These are phyloP conservation scores for Phytophthora kernoviae DNA, from an alignment of 352 stramenopile species.

Conservation along the genomic window DNA sequence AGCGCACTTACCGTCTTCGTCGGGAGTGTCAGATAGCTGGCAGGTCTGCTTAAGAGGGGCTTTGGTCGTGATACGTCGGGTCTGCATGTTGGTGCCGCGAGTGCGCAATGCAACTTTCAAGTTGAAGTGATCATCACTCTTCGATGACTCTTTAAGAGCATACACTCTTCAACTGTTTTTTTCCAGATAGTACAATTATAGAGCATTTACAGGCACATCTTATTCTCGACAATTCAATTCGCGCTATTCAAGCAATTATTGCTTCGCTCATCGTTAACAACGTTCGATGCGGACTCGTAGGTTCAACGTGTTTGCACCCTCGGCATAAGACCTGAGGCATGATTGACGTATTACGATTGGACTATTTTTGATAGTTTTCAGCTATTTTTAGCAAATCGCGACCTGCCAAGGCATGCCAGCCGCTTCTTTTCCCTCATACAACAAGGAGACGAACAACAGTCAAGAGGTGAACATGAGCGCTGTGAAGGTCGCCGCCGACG, in stretches of 20 bases:
- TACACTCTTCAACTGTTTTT: no score
- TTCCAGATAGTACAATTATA: no score
- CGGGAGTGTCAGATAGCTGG: conserved; percentile 35
- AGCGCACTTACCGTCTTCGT: conserved; percentile 25
- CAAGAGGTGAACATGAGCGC: conserved; percentile 18
- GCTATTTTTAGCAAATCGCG: conserved; percentile 49
- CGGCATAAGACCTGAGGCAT: no score
- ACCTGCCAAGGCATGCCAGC: conserved; percentile 21
- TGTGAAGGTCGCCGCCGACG: conserved; percentile 62
- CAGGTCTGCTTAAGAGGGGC: conserved; percentile 32
- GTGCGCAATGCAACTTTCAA: conserved; percentile 11
- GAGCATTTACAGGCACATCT: no score
- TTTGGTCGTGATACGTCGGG: conserved; percentile 11
- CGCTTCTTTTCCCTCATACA: conserved; percentile 28
- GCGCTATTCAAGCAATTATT: no score
- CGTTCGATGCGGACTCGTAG: no score
- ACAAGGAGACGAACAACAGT: conserved; percentile 14
- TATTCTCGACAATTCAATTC: no score
- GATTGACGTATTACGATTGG: conserved; percentile 19
- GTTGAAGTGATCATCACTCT: conserved; percentile 51
- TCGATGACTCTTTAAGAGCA: no score
- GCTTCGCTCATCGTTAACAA: no score
- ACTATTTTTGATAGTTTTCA: conserved; percentile 28
- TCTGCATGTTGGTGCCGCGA: conserved; percentile 26
- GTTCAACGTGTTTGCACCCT: no score